Base-by-base conservation (phyloP, 441 rosid genomes). In the Raphanus hybrid region DNA sequence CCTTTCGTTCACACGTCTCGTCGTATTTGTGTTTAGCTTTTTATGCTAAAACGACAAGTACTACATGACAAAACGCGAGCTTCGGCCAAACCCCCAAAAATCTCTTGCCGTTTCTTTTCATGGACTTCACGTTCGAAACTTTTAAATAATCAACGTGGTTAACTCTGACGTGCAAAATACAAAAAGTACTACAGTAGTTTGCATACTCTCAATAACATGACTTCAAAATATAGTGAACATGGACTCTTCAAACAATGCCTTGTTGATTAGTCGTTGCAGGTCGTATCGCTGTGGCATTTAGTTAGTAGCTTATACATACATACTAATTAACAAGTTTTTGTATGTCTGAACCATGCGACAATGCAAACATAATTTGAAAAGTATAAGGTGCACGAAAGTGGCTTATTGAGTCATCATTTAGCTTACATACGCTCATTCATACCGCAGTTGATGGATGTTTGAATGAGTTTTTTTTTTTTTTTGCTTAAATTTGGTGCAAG, bases 31-130 rank as follows among this genome's bases (percentile, higher is more conserved):
- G 45, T 64, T 70, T 62, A 29, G 58, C 71, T 64, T 78, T 79
- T 23, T 61, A 34, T 70, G 62, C 79, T 64, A 64, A 74, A 74
- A 74, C 82, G 82, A 74, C 79, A 79, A 79, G 7, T 32, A 50
- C 79, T 79, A 79, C 64, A 35, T 79, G 82, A 74, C 82, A 79
- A 79, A 64, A 74, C 82, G 79, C 79, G 75, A 79, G 79, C 82
- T 74, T 70, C 79, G 79, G 82, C 78, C 82, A 79, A 35, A 69
- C 79, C 69, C 82, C 82, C 79, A 79, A 70, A 79, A 64, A 79
- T 69, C 69, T 69, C 64, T 69, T 70, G 27, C 63, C 63, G 43
- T 74, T 74, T 9, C 75, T 79, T 74, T 79, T 64, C 35, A 69
- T 64, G 61, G 57, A 66, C 45, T 39, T 52, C 60, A 60, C n/a